Conservation (phyloP, 2,329 filamentous ascomycete genomes). For the Aspergillus pseudoviridinutans region DNA sequence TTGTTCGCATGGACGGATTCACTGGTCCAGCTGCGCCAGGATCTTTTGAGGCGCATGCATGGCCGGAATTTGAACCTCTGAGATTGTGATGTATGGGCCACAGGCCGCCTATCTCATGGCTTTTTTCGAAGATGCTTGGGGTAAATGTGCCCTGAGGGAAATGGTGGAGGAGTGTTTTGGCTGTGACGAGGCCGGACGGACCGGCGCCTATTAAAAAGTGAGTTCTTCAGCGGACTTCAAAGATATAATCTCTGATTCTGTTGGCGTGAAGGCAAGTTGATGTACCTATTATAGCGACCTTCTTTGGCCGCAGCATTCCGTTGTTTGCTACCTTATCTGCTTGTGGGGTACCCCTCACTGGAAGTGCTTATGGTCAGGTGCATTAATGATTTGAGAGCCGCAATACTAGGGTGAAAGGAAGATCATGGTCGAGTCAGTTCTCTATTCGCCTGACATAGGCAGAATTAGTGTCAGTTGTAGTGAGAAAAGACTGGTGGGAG, state of each 20-base stretch:
- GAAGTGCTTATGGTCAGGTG: neutral
- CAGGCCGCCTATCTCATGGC: slow-evolving; percentile 67
- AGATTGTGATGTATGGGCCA: slow-evolving; percentile 58
- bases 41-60: neutral
- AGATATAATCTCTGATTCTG: neutral
- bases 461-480: neutral
- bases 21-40: slow-evolving; percentile 30
- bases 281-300: slow-evolving; percentile 52
- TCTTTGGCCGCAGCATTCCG: slow-evolving; percentile 34
- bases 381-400: neutral
- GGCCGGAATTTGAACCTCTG: slow-evolving; percentile 17
- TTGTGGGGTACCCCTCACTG: neutral
- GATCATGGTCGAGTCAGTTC: neutral
- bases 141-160: slow-evolving; percentile 53
- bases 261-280: neutral
- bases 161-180: slow-evolving; percentile 68
- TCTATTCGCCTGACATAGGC: neutral
- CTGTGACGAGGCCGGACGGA: slow-evolving; percentile 64
- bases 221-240: neutral
- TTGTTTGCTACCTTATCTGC: neutral
- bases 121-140: slow-evolving; percentile 67
- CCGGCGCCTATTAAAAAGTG: slow-evolving; percentile 55
- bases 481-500: neutral
- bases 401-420: neutral
- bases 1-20: slow-evolving; percentile 57